A percentile compares a stretch with the other conserved stretches of the same genome.
These are phyloP conservation scores for Nakazawaea wickerhamii DNA, from an alignment of 805 yeast species.

Conservation along the genomic window DNA sequence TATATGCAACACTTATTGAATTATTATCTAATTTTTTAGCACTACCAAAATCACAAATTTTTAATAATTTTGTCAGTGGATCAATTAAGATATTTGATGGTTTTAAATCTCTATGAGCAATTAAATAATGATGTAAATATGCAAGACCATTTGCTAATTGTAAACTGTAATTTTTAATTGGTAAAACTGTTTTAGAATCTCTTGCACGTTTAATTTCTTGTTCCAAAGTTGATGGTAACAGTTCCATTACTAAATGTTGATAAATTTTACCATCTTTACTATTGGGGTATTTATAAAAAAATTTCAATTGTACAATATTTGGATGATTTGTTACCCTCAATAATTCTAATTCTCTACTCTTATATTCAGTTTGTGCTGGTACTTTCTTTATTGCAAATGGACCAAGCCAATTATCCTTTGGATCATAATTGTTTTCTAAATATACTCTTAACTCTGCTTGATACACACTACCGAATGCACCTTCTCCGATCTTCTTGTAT, in stretches of 20 bases:
- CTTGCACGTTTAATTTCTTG: conserved; percentile 68
- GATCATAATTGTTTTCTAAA: conserved; percentile 16
- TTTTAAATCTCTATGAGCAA: conserved; percentile 80
- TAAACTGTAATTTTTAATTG: conserved; percentile 70
- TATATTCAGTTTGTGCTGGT: conserved; percentile 84
- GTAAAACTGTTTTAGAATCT: conserved; percentile 53
- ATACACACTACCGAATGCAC: conserved; percentile 82
- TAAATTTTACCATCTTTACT: conserved; percentile 60
- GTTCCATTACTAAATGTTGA: conserved; percentile 83
- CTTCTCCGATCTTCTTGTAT: conserved; percentile 74
- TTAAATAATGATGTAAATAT: conserved; percentile 73
- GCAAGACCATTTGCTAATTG: conserved; percentile 82
- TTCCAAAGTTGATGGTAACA: conserved; percentile 77
- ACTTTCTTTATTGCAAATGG: conserved; percentile 83
- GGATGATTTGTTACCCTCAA: conserved; percentile 75
- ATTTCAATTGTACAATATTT: conserved; percentile 64
- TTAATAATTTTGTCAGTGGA: conserved; percentile 58
- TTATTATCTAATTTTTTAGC: conserved; percentile 74
- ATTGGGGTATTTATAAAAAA: conserved; percentile 64
- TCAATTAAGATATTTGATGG: conserved; percentile 79
- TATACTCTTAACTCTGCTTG: conserved; percentile 48
- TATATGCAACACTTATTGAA: conserved; percentile 90
- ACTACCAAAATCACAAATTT: conserved; percentile 82
- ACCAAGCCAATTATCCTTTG: conserved; percentile 49
- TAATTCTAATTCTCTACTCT: conserved; percentile 74